Conservation (phyloP, 352 stramenopile species). For the Pythium aphanidermatum region DNA sequence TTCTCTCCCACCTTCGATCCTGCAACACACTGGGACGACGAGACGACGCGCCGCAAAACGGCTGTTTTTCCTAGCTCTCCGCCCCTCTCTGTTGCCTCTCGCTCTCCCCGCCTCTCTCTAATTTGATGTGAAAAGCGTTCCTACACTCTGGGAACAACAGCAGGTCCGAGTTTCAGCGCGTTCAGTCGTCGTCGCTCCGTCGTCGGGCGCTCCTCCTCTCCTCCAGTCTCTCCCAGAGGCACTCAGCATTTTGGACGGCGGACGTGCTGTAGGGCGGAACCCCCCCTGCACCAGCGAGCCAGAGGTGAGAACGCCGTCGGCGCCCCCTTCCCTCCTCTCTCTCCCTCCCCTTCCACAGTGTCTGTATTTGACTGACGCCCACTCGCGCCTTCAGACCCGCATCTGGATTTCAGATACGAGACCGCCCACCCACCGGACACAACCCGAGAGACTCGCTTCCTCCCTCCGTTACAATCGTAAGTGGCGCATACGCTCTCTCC, state of each 20-base stretch:
- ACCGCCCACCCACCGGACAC: too few relatives aligned
- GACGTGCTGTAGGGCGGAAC: too few relatives aligned
- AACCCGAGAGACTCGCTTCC: too few relatives aligned
- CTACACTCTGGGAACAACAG: not conserved
- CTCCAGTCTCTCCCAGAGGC: slow-evolving; percentile 14
- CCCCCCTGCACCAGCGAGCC: too few relatives aligned
- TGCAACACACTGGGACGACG: slow-evolving; percentile 15
- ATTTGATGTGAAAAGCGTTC: too few relatives aligned
- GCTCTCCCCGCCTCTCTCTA: slow-evolving; percentile 8
- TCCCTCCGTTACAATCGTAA: too few relatives aligned
- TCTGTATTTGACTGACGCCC: too few relatives aligned
- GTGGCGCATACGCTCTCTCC: too few relatives aligned
- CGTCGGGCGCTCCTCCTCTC: slow-evolving; percentile 13
- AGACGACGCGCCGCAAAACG: slow-evolving; percentile 13
- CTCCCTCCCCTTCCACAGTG: too few relatives aligned
- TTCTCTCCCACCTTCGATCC: slow-evolving; percentile 16
- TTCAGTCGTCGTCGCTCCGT: slow-evolving; percentile 14
- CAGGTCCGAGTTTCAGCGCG: slow-evolving; percentile 22
- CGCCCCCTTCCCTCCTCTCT: not conserved
- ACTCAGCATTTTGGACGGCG: slow-evolving; percentile 25
- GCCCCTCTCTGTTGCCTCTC: slow-evolving; percentile 3
- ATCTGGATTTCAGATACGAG: slow-evolving; percentile 2
- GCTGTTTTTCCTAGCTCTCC: slow-evolving; percentile 19
- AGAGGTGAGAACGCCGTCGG: slow-evolving; percentile 2
- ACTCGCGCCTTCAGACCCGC: too few relatives aligned